Evolutionary conservation across 2,329 filamentous ascomycete genomes (phyloP).

Genomic region (Phialophora chinensis): DNA sequence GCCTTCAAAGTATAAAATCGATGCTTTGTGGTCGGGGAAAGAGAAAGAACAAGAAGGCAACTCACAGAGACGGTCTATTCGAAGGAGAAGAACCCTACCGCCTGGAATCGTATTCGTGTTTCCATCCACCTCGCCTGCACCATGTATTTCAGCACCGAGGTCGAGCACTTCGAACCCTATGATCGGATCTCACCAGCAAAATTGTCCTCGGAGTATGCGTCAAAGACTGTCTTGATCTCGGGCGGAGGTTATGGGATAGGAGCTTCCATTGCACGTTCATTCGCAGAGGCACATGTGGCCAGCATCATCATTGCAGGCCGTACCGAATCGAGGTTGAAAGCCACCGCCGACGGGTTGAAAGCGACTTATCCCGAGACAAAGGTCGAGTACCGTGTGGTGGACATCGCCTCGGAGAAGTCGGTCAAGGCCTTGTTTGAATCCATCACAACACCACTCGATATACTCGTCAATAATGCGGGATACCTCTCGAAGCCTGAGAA

Average conservation of each 20-base stretch:
- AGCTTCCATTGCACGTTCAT: slow-evolving; percentile 10
- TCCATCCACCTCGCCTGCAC: neutral
- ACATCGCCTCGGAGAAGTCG: slow-evolving; percentile 15
- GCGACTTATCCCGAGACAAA: neutral
- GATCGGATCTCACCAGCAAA: slow-evolving; percentile 1
- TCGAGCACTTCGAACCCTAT: slow-evolving; percentile 12
- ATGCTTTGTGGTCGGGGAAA: neutral
- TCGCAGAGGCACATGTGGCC: slow-evolving; percentile 9
- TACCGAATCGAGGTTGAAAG: slow-evolving; percentile 10
- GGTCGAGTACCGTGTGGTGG: slow-evolving; percentile 10
- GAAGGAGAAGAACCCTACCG: neutral
- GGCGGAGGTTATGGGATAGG: slow-evolving; percentile 16
- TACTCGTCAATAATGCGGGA: slow-evolving; percentile 15
- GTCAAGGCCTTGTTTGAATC: slow-evolving; percentile 14
- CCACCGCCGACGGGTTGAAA: slow-evolving; percentile 5
- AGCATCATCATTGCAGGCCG: slow-evolving; percentile 8
- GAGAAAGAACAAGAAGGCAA: neutral
- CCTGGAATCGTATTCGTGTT: neutral
- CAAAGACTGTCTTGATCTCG: slow-evolving; percentile 10
- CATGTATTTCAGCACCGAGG: slow-evolving; percentile 10
- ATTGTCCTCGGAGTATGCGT: slow-evolving; percentile 12
- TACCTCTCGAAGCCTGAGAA: slow-evolving; percentile 11
- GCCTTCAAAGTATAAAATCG: neutral
- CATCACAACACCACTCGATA: neutral
- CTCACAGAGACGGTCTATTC: neutral